A percentile compares a stretch with the other conserved stretches of the same genome.
Conservation (phyloP, 371 early-diverging fungal genomes). For the Mortierella sp. region DNA sequence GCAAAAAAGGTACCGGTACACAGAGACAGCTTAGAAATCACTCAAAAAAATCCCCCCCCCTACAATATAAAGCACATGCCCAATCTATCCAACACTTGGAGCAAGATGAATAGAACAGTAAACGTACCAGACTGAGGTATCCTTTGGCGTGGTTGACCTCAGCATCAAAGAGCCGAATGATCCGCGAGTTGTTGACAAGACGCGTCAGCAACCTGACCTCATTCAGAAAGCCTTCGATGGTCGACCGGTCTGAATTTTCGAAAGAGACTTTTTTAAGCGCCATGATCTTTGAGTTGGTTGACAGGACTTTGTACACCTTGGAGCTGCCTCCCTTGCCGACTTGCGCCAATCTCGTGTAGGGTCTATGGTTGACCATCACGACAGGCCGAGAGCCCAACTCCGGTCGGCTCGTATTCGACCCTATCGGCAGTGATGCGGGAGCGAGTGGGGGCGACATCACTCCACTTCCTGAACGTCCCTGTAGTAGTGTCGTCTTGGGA, state of each 20-base stretch:
- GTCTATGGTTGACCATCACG: slow-evolving; percentile 63
- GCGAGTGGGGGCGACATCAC: neutral
- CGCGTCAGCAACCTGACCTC: slow-evolving; percentile 86
- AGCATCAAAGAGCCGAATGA: slow-evolving; percentile 86
- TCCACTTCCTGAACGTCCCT: neutral
- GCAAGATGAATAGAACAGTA: neutral
- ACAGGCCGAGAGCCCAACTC: slow-evolving; percentile 35
- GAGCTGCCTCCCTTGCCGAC: slow-evolving; percentile 93
- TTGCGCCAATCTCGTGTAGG: slow-evolving; percentile 70
- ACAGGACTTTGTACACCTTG: slow-evolving; percentile 92
- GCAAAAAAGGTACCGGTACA: neutral
- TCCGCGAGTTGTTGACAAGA: slow-evolving; percentile 73
- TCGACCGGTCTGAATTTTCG: slow-evolving; percentile 73
- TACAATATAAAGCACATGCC: too few species aligned
- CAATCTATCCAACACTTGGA: neutral
- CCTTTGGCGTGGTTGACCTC: slow-evolving; percentile 75
- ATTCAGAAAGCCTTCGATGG: slow-evolving; percentile 82
- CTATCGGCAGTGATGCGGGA: neutral
- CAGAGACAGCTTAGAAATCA: neutral
- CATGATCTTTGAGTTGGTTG: slow-evolving; percentile 74
- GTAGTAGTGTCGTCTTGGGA: slow-evolving; percentile 1
- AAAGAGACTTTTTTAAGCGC: slow-evolving; percentile 93
- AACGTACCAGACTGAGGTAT: slow-evolving; percentile 75
- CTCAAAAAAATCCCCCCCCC: too few species aligned
- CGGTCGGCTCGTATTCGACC: neutral